phyloP scores from a whole-genome alignment of 352 stramenopile genomes.

The Thalassiosira mediterranea region DNA sequence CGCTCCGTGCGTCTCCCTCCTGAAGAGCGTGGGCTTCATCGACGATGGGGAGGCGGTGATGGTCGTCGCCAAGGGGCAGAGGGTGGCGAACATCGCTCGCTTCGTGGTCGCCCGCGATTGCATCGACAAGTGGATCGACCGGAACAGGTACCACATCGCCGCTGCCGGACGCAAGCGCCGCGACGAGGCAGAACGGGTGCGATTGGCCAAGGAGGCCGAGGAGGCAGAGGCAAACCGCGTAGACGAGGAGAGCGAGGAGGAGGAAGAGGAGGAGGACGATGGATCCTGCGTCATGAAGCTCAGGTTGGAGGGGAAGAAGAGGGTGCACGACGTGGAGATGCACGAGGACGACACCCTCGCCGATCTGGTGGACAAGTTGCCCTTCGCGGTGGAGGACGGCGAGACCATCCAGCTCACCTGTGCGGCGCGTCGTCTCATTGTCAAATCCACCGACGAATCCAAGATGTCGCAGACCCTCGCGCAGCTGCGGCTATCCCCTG shows the following conservation, averaged over 20 bases:
- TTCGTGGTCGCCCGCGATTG: constrained; percentile 71
- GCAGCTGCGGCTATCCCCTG: constrained; percentile 57
- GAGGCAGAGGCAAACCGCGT: constrained; percentile 13
- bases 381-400: constrained; percentile 41
- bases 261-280: constrained; percentile 48
- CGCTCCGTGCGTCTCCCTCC: constrained; percentile 53
- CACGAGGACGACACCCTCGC: constrained; percentile 63
- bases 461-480: constrained; percentile 65
- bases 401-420: constrained; percentile 78
- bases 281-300: constrained; percentile 66
- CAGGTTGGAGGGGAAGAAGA: constrained; percentile 80
- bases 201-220: constrained; percentile 50
- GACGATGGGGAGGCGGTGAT: constrained; percentile 49
- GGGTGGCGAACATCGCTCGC: constrained; percentile 72
- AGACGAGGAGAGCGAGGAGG: constrained; percentile 52
- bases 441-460: constrained; percentile 66
- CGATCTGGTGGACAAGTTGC: constrained; percentile 54
- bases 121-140: constrained; percentile 82
- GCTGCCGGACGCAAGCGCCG: constrained; percentile 62
- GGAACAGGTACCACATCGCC: constrained; percentile 70
- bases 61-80: constrained; percentile 63
- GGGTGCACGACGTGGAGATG: constrained; percentile 66
- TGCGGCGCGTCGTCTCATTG: constrained; percentile 70
- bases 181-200: constrained; percentile 60
- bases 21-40: constrained; percentile 74